Conservation (phyloP, 768 basidiomycete species). For the Rubroboletus satanas region DNA sequence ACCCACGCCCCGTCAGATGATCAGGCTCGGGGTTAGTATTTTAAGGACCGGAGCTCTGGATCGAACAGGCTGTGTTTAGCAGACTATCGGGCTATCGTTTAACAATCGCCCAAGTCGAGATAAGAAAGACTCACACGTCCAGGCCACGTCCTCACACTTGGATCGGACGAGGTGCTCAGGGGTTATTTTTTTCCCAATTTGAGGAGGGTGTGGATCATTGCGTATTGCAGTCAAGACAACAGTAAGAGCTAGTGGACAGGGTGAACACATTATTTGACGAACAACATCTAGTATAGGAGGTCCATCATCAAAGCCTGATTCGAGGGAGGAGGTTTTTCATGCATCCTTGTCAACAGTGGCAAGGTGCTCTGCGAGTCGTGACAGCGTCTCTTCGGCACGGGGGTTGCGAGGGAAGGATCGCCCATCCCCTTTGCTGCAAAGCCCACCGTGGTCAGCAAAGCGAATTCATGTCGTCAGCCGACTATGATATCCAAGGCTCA, state of each 20-base stretch:
- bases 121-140: neutral
- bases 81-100: neutral
- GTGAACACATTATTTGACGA: constrained; percentile 3
- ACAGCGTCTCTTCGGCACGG: constrained; percentile 59
- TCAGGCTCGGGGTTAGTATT: neutral
- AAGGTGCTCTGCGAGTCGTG: constrained; percentile 59
- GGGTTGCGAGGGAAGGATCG: constrained; percentile 65
- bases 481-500: constrained; percentile 3
- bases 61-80: neutral
- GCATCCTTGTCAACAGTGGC: constrained; percentile 52
- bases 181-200: neutral
- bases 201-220: neutral
- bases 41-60: neutral
- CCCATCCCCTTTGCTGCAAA: constrained; percentile 60
- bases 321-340: constrained; percentile 16
- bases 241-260: constrained; percentile 5
- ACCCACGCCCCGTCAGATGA: neutral
- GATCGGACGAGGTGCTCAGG: neutral
- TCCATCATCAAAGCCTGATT: neutral
- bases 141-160: neutral
- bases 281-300: neutral
- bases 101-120: neutral
- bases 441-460: neutral
- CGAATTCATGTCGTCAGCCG: no score
- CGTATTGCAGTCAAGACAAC: constrained; percentile 4